Percentiles rank a stretch among this genome's conserved stretches.
These are phyloP conservation scores for Berberis vulgaris DNA, from an alignment of 164 flowering plant genomes.

Conservation along the genomic window DNA sequence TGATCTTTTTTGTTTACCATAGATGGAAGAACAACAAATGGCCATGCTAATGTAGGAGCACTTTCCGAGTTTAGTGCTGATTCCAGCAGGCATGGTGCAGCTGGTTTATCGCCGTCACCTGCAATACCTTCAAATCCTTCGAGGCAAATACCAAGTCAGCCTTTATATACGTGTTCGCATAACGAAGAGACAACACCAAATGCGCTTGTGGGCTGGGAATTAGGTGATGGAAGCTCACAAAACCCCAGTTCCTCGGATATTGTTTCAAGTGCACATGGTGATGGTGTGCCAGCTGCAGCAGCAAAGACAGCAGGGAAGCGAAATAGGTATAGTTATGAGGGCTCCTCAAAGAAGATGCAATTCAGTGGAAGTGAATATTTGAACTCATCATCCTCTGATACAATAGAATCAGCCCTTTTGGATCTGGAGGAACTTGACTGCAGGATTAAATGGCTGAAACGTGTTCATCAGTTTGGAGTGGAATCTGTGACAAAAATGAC, in stretches of 20 bases:
- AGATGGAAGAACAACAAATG: slow-evolving; percentile 10
- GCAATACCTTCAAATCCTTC: slow-evolving; percentile 8
- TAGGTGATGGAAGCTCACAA: slow-evolving; percentile 5
- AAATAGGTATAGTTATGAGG: slow-evolving; percentile 3
- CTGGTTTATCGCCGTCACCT: slow-evolving; percentile 8
- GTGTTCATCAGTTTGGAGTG: slow-evolving; percentile 22
- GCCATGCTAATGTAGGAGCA: slow-evolving; percentile 3
- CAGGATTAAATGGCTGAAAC: slow-evolving; percentile 43
- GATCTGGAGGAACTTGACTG: slow-evolving; percentile 51
- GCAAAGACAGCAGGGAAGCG: neutral
- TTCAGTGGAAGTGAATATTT: slow-evolving; percentile 9
- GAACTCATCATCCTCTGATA: slow-evolving; percentile 18
- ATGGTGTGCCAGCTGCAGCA: slow-evolving; percentile 11
- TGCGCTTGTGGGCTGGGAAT: slow-evolving; percentile 7
- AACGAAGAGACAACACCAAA: slow-evolving; percentile 5
- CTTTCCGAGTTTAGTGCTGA: slow-evolving; percentile 1
- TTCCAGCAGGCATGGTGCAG: slow-evolving; percentile 20
- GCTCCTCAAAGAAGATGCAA: slow-evolving; percentile 22
- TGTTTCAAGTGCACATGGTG: slow-evolving; percentile 21
- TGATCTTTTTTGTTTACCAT: neutral
- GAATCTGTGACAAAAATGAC: slow-evolving; percentile 15
- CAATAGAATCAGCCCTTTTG: slow-evolving; percentile 40
- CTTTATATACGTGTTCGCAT: neutral
- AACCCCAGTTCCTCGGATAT: slow-evolving; percentile 21
- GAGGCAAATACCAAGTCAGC: slow-evolving; percentile 3